Evolutionary conservation across 1,139 yeast genomes (phyloP), one percentile per base, ranked within the genome.

Genomic region (Kurtzmaniella quercitrusa): DNA sequence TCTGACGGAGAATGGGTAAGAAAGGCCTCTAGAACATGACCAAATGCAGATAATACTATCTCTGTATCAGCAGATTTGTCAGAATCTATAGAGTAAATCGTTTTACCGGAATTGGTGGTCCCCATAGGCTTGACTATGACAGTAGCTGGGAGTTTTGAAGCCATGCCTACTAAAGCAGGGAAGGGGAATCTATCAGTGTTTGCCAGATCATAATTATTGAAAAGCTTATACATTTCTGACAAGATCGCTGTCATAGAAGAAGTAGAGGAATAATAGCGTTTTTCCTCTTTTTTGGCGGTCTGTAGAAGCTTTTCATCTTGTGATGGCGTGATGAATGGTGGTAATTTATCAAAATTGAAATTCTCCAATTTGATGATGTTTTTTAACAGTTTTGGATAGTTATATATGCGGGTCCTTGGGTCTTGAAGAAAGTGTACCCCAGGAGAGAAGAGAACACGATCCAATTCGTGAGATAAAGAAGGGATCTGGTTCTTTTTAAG

Each of bases 391-490:
- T 85, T 81, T 3, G 82, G 70, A 60, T 85, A 90, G 57, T 88
- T 88, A 62, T 74, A 83, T 2, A 81, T 81, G 41, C 83, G 71
- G 0, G 95, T 78, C 47, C 96, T 68, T 16, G 88, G 83, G 60
- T 91, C 96, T 54, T 79, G 82, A 34, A 86, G 64, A 48, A 79
- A 83, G 54, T 91, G 96, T 2, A 89, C 83, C 0, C 95, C 95
- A 0, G 96, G 96, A 15, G 85, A 81, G 57, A 85, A 85, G 14
- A 91, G 64, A 0, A 85, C 88, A 34, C 84, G 65, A 37, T 85
- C 84, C 25, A 91, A 69, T 44, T 75, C 77, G 55, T 85, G 88
- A 2, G 82, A 76, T 38, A 90, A 65, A 21, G 54, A 57, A 1
- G 77, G 75, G 15, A 73, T 60, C 15, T 16, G 18, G 11, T 31